These are phyloP conservation scores for Cicer bijugum DNA, from an alignment of 306 rosid species.

Conservation along the genomic window DNA sequence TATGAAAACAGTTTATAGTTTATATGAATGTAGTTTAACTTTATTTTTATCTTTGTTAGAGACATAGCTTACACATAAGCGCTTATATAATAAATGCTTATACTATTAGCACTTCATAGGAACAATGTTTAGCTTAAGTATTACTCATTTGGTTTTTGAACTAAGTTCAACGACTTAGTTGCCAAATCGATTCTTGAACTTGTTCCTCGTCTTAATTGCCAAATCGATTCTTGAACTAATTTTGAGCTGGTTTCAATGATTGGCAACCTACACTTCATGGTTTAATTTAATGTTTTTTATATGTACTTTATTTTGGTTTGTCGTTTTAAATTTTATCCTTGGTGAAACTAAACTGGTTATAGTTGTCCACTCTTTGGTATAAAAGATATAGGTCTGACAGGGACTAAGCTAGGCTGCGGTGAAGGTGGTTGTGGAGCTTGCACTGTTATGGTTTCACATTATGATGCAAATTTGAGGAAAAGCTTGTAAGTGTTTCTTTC, in stretches of 20 bases:
- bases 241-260: not conserved
- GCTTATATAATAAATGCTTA: not conserved
- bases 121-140: not conserved
- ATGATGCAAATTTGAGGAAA: slow-evolving; percentile 60
- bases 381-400: slow-evolving; percentile 72
- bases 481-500: slow-evolving; percentile 67
- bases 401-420: slow-evolving; percentile 96
- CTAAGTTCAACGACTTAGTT: not conserved
- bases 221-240: not conserved
- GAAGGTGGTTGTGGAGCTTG: slow-evolving; percentile 99
- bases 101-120: not conserved
- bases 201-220: not conserved
- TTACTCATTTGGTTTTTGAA: not conserved
- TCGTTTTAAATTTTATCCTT: slow-evolving; percentile 31
- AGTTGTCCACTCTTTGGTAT: slow-evolving; percentile 8
- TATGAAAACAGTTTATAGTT: not conserved
- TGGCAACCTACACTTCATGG: not conserved
- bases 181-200: not conserved
- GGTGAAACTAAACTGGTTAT: slow-evolving; percentile 36
- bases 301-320: slow-evolving; percentile 29
- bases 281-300: not conserved
- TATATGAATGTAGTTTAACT: not conserved
- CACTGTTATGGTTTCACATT: slow-evolving; percentile 92
- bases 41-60: not conserved
- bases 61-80: not conserved